Evolutionary conservation across 23 red algal genomes (phyloP).

Genomic region (Gracilaria vermiculophylla): DNA sequence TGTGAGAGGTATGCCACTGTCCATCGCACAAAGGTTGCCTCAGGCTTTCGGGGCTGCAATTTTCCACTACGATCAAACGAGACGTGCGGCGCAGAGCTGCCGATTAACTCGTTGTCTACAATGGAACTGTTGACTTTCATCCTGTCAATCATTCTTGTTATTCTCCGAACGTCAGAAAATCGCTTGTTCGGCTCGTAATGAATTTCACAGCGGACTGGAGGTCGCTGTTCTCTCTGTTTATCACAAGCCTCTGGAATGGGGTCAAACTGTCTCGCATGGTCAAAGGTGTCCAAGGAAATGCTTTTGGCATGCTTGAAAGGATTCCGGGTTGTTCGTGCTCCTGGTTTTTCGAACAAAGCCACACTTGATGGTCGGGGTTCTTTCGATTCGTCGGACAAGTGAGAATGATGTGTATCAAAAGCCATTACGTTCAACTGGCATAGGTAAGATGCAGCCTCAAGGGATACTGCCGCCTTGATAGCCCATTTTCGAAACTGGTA

Average conservation of each 20-base stretch:
- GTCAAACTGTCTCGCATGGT: not conserved
- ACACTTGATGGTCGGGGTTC: not conserved
- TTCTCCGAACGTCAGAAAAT: not conserved
- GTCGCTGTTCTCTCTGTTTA: not conserved
- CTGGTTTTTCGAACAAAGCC: not conserved
- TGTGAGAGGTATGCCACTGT: slow-evolving; percentile 44
- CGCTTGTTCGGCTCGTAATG: not conserved
- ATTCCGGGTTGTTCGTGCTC: not conserved
- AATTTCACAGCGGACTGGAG: too few species aligned
- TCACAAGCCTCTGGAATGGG: not conserved
- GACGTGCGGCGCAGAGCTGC: not conserved
- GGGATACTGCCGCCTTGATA: slow-evolving; percentile 2
- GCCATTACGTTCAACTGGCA: not conserved
- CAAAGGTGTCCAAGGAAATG: not conserved
- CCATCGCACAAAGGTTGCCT: slow-evolving; percentile 46
- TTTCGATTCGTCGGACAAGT: not conserved
- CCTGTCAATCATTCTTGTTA: not conserved
- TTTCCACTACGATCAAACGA: not conserved
- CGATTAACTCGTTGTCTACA: slow-evolving; percentile 60
- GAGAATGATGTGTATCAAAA: not conserved
- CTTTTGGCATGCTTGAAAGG: not conserved
- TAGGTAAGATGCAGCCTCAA: slow-evolving; percentile 40
- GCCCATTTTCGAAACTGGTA: slow-evolving; percentile 28
- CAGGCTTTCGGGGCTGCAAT: not conserved
- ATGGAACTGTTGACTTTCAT: slow-evolving; percentile 45